Conservation (phyloP, 1,139 yeast species). For the Hansenula sp. region DNA sequence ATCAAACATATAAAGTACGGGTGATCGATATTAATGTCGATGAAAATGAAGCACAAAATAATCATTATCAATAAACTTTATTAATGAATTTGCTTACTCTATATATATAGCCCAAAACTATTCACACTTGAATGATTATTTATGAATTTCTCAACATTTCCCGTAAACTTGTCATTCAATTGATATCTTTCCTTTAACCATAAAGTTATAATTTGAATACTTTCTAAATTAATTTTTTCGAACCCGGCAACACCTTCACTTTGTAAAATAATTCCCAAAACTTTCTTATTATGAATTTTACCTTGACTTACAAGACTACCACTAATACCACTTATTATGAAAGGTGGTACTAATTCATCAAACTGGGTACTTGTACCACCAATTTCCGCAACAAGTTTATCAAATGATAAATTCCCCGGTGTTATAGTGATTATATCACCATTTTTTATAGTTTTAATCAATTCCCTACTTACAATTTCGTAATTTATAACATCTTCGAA, state of each 20-base stretch:
- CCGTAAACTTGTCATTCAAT: constrained; percentile 7
- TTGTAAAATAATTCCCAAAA: constrained; percentile 33
- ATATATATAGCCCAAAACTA: constrained; percentile 21
- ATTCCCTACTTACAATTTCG: constrained; percentile 21
- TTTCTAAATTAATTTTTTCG: constrained; percentile 35
- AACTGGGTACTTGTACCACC: constrained; percentile 4
- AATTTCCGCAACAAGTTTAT: constrained; percentile 7
- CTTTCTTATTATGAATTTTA: constrained; percentile 2
- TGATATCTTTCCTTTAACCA: constrained; percentile 18
- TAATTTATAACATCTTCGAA: constrained; percentile 23
- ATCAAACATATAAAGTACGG: constrained; percentile 35
- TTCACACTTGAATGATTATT: constrained; percentile 18
- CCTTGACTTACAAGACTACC: constrained; percentile 38
- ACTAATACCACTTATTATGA: constrained; percentile 47
- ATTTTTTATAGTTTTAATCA: constrained; percentile 10
- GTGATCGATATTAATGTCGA: constrained; percentile 51
- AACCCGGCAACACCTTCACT: constrained; percentile 59
- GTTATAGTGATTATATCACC: constrained; percentile 10
- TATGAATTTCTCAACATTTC: constrained; percentile 6
- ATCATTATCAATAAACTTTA: no score
- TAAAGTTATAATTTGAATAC: constrained; percentile 16
- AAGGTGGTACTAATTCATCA: constrained; percentile 45
- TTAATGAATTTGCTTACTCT: no score
- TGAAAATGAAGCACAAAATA: constrained; percentile 33
- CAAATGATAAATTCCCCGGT: constrained; percentile 19